Conservation (phyloP, 768 basidiomycete genomes). For the Termitomyces sp. region DNA sequence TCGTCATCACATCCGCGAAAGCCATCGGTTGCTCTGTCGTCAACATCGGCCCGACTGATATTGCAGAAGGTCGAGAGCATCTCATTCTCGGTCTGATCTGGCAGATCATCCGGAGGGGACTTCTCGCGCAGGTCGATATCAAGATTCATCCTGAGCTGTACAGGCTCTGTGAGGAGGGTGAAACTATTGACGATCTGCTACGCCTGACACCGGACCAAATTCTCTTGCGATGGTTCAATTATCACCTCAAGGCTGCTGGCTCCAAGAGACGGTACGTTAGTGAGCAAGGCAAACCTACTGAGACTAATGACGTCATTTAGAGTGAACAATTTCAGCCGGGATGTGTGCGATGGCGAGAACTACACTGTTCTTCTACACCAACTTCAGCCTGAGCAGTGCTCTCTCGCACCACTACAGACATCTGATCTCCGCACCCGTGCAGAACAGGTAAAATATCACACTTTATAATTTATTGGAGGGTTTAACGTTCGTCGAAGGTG, state of each 20-base stretch:
- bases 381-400: constrained; percentile 91
- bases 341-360: constrained; percentile 97
- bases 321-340: constrained; percentile 96
- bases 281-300: not conserved
- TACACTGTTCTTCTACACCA: constrained; percentile 96
- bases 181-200: constrained; percentile 95
- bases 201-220: constrained; percentile 96
- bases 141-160: constrained; percentile 98
- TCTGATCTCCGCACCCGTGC: constrained; percentile 79
- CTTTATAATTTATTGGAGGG: not conserved
- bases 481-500: constrained; percentile 39
- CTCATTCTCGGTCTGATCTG: constrained; percentile 97
- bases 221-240: constrained; percentile 98
- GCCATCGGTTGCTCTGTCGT: constrained; percentile 98
- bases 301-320: constrained; percentile 35
- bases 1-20: constrained; percentile 97
- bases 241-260: constrained; percentile 92
- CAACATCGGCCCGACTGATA: constrained; percentile 93
- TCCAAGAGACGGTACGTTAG: constrained; percentile 72
- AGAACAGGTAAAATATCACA: constrained; percentile 51
- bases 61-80: constrained; percentile 92
- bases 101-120: constrained; percentile 94
- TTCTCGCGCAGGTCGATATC: constrained; percentile 95
- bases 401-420: constrained; percentile 86
- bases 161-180: constrained; percentile 92